Evolutionary conservation across 148 eudicot genomes (phyloP), one percentile per base, ranked within the genome.

Genomic region (Fallopia convolvulus): DNA sequence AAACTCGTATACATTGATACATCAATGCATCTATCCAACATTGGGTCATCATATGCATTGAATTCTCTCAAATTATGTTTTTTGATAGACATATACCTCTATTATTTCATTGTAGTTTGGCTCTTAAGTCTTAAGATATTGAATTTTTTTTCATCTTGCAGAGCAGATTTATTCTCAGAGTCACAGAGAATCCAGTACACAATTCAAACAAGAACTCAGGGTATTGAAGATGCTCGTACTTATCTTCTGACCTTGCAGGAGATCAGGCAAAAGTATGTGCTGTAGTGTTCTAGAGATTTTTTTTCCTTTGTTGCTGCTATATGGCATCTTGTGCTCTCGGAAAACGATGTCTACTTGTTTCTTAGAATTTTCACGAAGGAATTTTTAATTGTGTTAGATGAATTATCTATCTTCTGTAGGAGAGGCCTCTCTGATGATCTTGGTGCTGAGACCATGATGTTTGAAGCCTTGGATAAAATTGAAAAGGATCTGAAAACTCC

Each of bases 391-490:
- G 58, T 18, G 23, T 20, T 20, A 17, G 21, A 41, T 75, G 6
- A 44, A n/a, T 72, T 72, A 50, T 79, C 71, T 82, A 52, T 75
- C 52, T 77, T 78, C 33, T 83, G 83, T 88, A 95, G 99, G 97
- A 89, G 93, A 68, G 97, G 97, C 75, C 87, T 92, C 56, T 52
- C 89, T 79, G 99, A 95, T 82, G 92, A 92, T 7, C 91, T 91
- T 73, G 99, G 97, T 79, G 90, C 88, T 7, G 97, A 92, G 86
- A 87, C 89, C 36, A 82, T 95, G 99, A 91, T 91, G 99, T 86
- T 91, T 85, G 91, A 89, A 48, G 99, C 97, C 32, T 83, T 95
- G 77, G 97, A 92, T 14, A 95, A 90, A 73, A 87, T 95, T 81
- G 99, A 95, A 81, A 89, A 89, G 60, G 90, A 92, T 73, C 40